These are phyloP conservation scores for Candida ponderosae DNA, from an alignment of 805 yeast genomes.

Conservation along the genomic window DNA sequence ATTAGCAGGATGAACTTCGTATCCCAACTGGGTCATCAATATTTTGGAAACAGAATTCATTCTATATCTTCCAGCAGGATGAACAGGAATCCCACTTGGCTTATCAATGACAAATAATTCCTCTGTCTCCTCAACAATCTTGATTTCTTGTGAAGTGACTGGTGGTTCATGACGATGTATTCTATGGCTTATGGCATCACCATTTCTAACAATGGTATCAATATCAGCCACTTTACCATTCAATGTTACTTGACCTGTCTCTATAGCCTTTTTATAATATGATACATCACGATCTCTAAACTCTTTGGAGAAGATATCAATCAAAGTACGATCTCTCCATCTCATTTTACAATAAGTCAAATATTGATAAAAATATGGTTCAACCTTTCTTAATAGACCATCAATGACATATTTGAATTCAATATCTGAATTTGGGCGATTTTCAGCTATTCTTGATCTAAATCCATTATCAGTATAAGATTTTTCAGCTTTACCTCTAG, in stretches of 20 bases:
- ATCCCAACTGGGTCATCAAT: slow-evolving; percentile 56
- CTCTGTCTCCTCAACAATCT: slow-evolving; percentile 44
- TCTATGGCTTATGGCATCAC: slow-evolving; percentile 70
- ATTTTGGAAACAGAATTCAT: slow-evolving; percentile 74
- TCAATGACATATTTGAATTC: slow-evolving; percentile 50
- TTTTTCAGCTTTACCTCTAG: too few relatives aligned
- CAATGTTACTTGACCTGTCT: slow-evolving; percentile 65
- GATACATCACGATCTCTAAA: slow-evolving; percentile 71
- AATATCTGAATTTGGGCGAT: slow-evolving; percentile 26
- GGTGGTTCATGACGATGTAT: slow-evolving; percentile 83
- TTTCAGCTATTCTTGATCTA: not conserved
- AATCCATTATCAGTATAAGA: not conserved
- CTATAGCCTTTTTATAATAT: slow-evolving; percentile 51
- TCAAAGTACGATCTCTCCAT: slow-evolving; percentile 78
- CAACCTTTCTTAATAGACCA: slow-evolving; percentile 60
- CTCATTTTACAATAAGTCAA: slow-evolving; percentile 85
- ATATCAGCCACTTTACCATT: slow-evolving; percentile 56
- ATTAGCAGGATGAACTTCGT: slow-evolving; percentile 48
- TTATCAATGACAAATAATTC: slow-evolving; percentile 78
- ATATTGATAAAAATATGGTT: slow-evolving; percentile 85
- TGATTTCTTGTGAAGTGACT: slow-evolving; percentile 25
- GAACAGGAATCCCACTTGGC: slow-evolving; percentile 92
- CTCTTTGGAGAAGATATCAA: slow-evolving; percentile 78
- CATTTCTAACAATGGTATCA: slow-evolving; percentile 66
- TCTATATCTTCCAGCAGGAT: slow-evolving; percentile 85